Evolutionary conservation across 2,329 filamentous ascomycete genomes (phyloP), one percentile per base, ranked within the genome.

Genomic region (Phialophora expanda): DNA sequence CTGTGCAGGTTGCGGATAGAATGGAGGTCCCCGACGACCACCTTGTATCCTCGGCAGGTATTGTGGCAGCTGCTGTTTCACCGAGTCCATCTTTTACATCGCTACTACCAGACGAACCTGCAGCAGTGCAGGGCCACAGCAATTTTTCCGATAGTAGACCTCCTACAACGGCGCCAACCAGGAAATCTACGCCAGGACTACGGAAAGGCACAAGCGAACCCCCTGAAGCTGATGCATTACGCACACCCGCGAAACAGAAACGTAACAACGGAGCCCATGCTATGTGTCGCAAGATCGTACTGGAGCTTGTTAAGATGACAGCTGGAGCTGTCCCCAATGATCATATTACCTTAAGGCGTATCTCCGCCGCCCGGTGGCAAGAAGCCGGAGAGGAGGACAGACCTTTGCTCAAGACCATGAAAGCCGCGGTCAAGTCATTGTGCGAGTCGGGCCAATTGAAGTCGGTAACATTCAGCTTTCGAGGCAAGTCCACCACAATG

Each of bases 321-420:
- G 79, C 80, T 54, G 87, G 87, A 7, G 82, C 84, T 2, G 87
- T 84, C 61, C 85, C 86, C 2, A 79, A 83, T 44, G 81, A 84
- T 26, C 76, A 79, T 14, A 81, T 81, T 2, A 76, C 81, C 17
- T 26, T 73, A 38, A 67, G 65, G 58, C 65, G 71, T 22, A 60
- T 67, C 9, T 64, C 68, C 51, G 51, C 56, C 32, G 55, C 71
- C 50, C 66, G 62, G 22, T 89, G 86, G 85, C 76, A 81, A 59
- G 80, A 78, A 66, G 71, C 75, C 8, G 80, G 79, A 68, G 74
- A 78, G 65, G 74, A 78, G 50, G 78, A 78, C 63, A 79, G 73
- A 56, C 85, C 86, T 0, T 84, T 87, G 68, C 77, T 80, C 41
- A 79, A 81, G 44, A 87, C 86, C 1, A 74, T 88, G 32, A 81